Evolutionary conservation across 2,329 filamentous ascomycete genomes (phyloP), one percentile per base, ranked within the genome.

Genomic region (Chaetomiaceae sp.): DNA sequence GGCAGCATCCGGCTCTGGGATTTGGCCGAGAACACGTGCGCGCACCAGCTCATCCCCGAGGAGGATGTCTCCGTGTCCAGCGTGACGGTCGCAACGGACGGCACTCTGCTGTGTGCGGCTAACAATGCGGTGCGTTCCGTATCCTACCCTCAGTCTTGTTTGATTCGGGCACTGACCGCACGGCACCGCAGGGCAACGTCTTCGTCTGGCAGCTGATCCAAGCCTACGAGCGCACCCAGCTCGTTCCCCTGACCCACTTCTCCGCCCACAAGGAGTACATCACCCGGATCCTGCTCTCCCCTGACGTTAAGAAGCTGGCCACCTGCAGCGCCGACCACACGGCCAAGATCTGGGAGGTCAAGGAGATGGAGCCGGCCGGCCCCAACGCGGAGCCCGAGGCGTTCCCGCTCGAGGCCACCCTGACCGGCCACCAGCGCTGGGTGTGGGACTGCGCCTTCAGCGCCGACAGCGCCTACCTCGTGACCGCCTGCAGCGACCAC

Each of bases 371-470:
- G 38, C 71, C 74, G 41, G 54, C 52, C 10, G 38, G 46, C 22
- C 46, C 49, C 33, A 42, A 54, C 30, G 60, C 64, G 15, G 67
- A 70, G 27, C 66, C 73, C 8, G 78, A 74, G 64, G 83, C 74
- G 34, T 93, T 87, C 57, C 85, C 84, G 9, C 78, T 95, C 17
- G 87, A 95, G 66, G 89, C 88, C 3, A 94, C 88, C 1, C 78
- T 96, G 1, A 86, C 86, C 18, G 88, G 86, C 45, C 90, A 96
- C 67, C 90, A 96, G 68, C 83, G 90, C 44, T 96, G 90, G 90
- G 90, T 96, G 1, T 96, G 90, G 90, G 90, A 96, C 65, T 96
- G 90, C 60, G 90, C 90, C 1, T 96, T 96, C 68, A 91, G 86
- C 51, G 90, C 90, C 20, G 90, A 96, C 64, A 90, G 84, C 27